Evolutionary conservation across 257 asterid species (phyloP).

Genomic region (Parsonsia alboflavescens): DNA sequence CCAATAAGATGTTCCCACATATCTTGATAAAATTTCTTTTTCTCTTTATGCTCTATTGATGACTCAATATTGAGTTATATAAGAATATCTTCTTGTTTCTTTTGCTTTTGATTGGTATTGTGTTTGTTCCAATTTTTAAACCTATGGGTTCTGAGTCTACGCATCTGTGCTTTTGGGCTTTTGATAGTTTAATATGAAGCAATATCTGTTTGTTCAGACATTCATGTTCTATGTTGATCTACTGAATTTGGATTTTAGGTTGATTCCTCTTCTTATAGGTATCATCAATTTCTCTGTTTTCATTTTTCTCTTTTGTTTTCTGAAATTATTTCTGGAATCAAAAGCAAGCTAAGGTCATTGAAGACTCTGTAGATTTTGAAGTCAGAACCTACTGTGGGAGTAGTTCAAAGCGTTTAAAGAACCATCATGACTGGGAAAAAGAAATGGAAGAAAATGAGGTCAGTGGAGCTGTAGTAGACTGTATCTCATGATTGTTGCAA

Average conservation of each 20-base stretch:
- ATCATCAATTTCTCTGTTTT: neutral
- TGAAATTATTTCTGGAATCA: slow-evolving; percentile 15
- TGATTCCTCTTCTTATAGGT: neutral
- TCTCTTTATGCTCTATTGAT: neutral
- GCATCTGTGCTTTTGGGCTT: neutral
- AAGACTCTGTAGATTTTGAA: slow-evolving; percentile 61
- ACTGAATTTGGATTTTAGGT: neutral
- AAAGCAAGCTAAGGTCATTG: slow-evolving; percentile 94
- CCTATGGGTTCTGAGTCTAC: neutral
- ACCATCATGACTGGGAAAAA: slow-evolving; percentile 65
- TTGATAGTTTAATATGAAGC: slow-evolving; percentile 2
- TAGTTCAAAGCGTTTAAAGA: slow-evolving; percentile 41
- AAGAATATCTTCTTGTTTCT: neutral
- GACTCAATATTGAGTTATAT: neutral
- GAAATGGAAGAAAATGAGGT: slow-evolving; percentile 86
- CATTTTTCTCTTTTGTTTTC: slow-evolving; percentile 8
- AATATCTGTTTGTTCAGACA: neutral
- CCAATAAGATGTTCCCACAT: neutral
- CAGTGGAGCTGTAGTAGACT: slow-evolving; percentile 27
- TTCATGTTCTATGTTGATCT: neutral
- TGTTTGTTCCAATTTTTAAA: neutral
- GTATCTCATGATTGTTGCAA: neutral
- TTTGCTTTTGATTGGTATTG: neutral
- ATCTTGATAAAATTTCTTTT: neutral
- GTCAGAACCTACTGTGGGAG: slow-evolving; percentile 69